Conservation (phyloP, 164 flowering plant species). For the Piper betle region DNA sequence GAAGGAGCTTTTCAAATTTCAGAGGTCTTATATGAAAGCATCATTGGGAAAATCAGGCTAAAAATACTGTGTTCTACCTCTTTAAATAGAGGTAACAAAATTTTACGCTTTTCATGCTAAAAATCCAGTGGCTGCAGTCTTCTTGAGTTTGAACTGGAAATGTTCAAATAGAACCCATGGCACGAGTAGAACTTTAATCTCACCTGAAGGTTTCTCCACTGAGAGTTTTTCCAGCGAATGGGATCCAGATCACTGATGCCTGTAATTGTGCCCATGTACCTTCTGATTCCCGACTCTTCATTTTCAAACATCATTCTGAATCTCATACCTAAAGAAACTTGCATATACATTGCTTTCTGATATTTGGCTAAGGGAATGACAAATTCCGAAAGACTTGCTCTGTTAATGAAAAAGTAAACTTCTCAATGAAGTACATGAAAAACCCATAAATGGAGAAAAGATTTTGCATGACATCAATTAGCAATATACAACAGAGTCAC, state of each 20-base stretch:
- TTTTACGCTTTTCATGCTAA: too few species aligned
- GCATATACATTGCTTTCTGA: slow-evolving; percentile 80
- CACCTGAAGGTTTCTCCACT: slow-evolving; percentile 97
- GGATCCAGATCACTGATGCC: slow-evolving; percentile 82
- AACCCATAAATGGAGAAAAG: neutral
- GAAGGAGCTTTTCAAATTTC: neutral
- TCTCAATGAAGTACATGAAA: neutral
- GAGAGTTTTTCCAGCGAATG: slow-evolving; percentile 78
- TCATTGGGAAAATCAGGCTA: neutral
- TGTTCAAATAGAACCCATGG: neutral
- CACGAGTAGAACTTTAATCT: neutral
- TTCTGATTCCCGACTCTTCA: slow-evolving; percentile 85
- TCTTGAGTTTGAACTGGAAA: neutral
- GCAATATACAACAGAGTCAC: too few species aligned
- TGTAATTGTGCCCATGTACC: slow-evolving; percentile 94
- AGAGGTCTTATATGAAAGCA: neutral
- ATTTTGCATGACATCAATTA: neutral
- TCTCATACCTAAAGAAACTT: slow-evolving; percentile 88
- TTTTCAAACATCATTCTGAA: slow-evolving; percentile 98
- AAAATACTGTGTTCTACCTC: neutral
- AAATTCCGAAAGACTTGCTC: slow-evolving; percentile 94
- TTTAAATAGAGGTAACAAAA: too few species aligned
- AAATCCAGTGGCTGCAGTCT: neutral
- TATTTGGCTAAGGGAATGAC: slow-evolving; percentile 88
- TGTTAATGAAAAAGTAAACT: slow-evolving; percentile 13